phyloP scores from a whole-genome alignment of 169 alveolate species.

The Cryptosporidium meleagridis region DNA sequence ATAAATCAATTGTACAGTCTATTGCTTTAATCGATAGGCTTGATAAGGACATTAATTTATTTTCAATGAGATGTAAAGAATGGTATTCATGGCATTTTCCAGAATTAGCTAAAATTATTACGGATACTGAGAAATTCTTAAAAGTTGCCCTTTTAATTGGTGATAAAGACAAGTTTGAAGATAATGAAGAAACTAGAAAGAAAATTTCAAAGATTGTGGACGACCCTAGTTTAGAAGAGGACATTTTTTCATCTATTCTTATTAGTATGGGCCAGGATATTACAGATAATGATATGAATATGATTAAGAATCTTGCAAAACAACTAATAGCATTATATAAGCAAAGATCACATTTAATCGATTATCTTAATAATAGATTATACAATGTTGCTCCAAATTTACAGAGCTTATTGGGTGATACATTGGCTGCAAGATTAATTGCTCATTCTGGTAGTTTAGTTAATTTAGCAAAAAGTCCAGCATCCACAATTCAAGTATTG shows the following conservation, averaged over 20 bases:
- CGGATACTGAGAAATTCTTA: slow-evolving; percentile 94
- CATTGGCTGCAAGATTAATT: slow-evolving; percentile 95
- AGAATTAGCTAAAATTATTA: slow-evolving; percentile 95
- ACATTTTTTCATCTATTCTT: slow-evolving; percentile 89
- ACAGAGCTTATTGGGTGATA: slow-evolving; percentile 94
- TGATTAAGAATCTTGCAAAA: slow-evolving; percentile 91
- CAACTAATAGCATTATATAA: slow-evolving; percentile 90
- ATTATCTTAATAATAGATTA: slow-evolving; percentile 91
- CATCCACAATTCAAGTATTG: slow-evolving; percentile 94
- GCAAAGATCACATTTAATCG: slow-evolving; percentile 89
- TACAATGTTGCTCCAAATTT: slow-evolving; percentile 98
- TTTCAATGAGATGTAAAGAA: slow-evolving; percentile 96
- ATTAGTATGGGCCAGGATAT: slow-evolving; percentile 97
- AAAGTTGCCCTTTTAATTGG: slow-evolving; percentile 88
- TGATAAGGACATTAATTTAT: slow-evolving; percentile 95
- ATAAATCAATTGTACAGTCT: slow-evolving; percentile 96
- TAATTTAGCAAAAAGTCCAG: slow-evolving; percentile 96
- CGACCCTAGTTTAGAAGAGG: slow-evolving; percentile 91
- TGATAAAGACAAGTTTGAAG: slow-evolving; percentile 83
- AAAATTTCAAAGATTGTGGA: slow-evolving; percentile 85
- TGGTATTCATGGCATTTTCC: slow-evolving; percentile 99
- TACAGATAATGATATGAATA: slow-evolving; percentile 90
- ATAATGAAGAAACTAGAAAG: slow-evolving; percentile 78
- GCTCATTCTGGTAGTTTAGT: slow-evolving; percentile 97
- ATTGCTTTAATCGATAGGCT: slow-evolving; percentile 95